Conservation (phyloP, 1,139 yeast genomes). For the Blastobotrys aristatus region DNA sequence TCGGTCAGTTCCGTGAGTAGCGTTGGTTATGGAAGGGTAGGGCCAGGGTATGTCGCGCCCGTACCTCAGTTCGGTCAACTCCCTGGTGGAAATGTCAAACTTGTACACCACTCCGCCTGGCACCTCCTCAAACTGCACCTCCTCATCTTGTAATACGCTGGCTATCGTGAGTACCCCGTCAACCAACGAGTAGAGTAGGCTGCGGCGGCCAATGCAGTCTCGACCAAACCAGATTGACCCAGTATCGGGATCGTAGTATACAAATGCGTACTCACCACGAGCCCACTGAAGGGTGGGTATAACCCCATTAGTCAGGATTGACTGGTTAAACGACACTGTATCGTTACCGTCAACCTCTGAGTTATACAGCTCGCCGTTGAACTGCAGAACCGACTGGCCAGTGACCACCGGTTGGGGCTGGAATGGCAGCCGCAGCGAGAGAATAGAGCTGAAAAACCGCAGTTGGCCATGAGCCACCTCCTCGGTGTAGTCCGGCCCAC, state of each 20-base stretch:
- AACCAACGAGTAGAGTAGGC: conserved; percentile 47
- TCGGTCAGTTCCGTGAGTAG: neutral
- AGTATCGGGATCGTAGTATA: conserved; percentile 47
- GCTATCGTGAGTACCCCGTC: conserved; percentile 33
- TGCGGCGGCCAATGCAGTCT: conserved; percentile 76
- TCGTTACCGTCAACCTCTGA: conserved; percentile 49
- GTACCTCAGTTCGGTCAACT: conserved; percentile 14
- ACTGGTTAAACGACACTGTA: conserved; percentile 40
- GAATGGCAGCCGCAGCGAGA: conserved; percentile 75
- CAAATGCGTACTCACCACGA: conserved; percentile 78
- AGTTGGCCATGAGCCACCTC: neutral
- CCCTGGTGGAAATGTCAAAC: conserved; percentile 18
- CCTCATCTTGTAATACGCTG: conserved; percentile 24
- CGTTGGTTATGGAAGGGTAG: conserved; percentile 9
- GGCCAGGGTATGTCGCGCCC: conserved; percentile 16
- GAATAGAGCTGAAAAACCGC: conserved; percentile 56
- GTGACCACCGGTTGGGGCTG: conserved; percentile 58
- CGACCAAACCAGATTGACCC: conserved; percentile 67
- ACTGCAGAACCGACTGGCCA: conserved; percentile 47
- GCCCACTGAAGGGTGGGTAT: conserved; percentile 37
- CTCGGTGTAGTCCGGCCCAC: conserved; percentile 12
- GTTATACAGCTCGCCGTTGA: conserved; percentile 85
- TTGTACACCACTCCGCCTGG: conserved; percentile 29
- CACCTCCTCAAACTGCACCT: conserved; percentile 28
- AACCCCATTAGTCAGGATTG: conserved; percentile 28